Base-by-base conservation (phyloP, 345 rosid genomes). In the Gossypium herbaceum region DNA sequence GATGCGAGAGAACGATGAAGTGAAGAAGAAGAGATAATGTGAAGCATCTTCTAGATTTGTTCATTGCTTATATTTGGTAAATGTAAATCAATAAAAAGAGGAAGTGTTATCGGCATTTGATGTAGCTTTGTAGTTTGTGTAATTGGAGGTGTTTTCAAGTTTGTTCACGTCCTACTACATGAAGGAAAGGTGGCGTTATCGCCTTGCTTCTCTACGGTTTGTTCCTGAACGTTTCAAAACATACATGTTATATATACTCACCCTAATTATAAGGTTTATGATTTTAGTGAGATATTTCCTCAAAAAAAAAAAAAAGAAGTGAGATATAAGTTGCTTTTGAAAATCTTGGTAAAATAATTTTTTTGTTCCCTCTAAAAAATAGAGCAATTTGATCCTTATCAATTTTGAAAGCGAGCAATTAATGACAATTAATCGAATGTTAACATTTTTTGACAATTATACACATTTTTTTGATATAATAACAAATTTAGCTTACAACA, bases 1-100 rank as follows among this genome's bases (percentile, higher is more conserved):
- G 74, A 61, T 7, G 25, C 16, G 68, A 81, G 56, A 83, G 59
- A 16, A 86, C 16, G 34, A 86, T 44, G 68, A 74, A 29, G 19
- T 72, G 59, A 19, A 82, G 0, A 24, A 82, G 29, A 43, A 19
- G 81, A 83, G 0, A 63, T 50, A 81, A 64, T 19, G 45, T 73
- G 47, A 68, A 41, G n/a, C 60, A 79, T 51, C 48, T 74, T 73
- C 45, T 76, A 52, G 72, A 65, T 77, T 15, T 76, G 65, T 39
- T 73, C 88, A 83, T 54, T 83, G 27, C 73, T 63, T 11, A 7
- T 3, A 15, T 65, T 20, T 19, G 11, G 39, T 0, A 55, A 52
- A 45, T 20, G 25, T 10, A 63, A 12, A 27, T 12, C 72, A 44
- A 60, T 66, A 2, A 0, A n/a, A 8, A 41, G 20, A 41, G 71